Percentiles rank a stretch among this genome's conserved stretches.
Evolutionary conservation across 257 asterid species (phyloP).

Genomic region (Rauvolfia tetraphylla): DNA sequence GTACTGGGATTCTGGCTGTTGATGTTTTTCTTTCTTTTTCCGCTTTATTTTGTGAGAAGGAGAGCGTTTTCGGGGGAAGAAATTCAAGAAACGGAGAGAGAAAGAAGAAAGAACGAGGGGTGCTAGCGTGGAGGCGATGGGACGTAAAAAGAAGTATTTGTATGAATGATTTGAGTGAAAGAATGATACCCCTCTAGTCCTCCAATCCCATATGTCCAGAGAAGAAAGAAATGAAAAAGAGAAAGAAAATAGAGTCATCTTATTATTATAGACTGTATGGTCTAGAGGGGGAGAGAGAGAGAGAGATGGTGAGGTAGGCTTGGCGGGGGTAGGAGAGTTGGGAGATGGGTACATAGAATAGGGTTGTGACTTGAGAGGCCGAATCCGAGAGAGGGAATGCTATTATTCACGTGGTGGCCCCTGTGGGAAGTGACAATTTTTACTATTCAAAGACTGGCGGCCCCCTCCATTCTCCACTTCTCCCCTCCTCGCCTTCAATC

Average conservation of each 20-base stretch:
- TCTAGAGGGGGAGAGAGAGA: background rate
- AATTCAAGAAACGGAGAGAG: background rate
- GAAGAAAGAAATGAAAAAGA: background rate
- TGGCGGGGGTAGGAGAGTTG: too few relatives aligned
- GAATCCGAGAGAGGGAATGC: conserved; percentile 1
- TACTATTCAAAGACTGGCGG: conserved; percentile 30
- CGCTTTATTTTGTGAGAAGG: conserved; percentile 9
- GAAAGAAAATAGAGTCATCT: background rate
- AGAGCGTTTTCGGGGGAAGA: conserved; percentile 16
- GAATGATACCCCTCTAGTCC: background rate
- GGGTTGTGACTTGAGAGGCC: background rate
- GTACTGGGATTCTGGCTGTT: background rate
- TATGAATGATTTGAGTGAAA: background rate
- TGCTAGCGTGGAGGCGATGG: conserved; percentile 22
- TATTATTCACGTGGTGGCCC: conserved; percentile 36
- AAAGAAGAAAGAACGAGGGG: background rate
- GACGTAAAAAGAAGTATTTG: conserved; percentile 15
- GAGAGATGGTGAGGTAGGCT: background rate
- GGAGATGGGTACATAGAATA: background rate
- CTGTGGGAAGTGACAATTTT: background rate
- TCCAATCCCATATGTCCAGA: background rate
- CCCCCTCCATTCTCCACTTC: conserved; percentile 8
- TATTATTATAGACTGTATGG: background rate
- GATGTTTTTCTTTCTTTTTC: background rate
- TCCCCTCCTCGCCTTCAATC: background rate